Conservation (phyloP, 2,329 filamentous ascomycete species). For the Calonectria henricotiae region DNA sequence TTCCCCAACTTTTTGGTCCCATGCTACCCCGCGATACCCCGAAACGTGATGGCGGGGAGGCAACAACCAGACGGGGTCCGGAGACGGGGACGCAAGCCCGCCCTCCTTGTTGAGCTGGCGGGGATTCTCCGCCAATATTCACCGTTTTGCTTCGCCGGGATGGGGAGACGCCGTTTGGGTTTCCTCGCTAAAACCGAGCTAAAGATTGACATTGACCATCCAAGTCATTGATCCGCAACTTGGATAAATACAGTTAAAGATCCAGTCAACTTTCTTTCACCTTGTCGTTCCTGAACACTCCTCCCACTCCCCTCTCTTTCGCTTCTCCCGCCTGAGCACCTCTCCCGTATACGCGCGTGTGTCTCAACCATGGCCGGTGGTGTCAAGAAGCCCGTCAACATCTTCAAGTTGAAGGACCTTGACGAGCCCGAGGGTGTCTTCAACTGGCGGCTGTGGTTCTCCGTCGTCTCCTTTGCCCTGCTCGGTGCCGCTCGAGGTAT, state of each 20-base stretch:
- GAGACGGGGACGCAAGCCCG: background rate
- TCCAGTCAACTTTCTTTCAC: background rate
- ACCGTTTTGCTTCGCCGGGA: background rate
- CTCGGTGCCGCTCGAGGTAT: conserved; percentile 84
- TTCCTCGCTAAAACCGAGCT: conserved; percentile 18
- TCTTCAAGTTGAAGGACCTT: conserved; percentile 77
- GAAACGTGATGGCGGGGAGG: conserved; percentile 14
- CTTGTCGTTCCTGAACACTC: conserved; percentile 4
- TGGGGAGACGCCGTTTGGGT: conserved; percentile 16
- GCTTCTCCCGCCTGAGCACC: background rate
- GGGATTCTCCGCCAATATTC: conserved; percentile 8
- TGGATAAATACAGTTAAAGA: conserved; percentile 16
- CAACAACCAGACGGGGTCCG: conserved; percentile 5
- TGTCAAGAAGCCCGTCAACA: conserved; percentile 72
- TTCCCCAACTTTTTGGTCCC: background rate
- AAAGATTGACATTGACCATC: conserved; percentile 3
- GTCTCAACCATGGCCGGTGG: conserved; percentile 64
- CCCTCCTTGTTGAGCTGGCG: background rate
- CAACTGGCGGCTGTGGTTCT: conserved; percentile 86
- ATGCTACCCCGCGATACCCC: conserved; percentile 22
- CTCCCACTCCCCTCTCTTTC: background rate
- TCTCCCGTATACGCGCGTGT: conserved; percentile 2
- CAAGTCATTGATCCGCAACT: conserved; percentile 1
- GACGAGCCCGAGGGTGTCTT: conserved; percentile 80
- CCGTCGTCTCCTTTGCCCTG: conserved; percentile 81